Evolutionary conservation across 345 rosid species (phyloP).

Genomic region (Hibiscus syriacus): DNA sequence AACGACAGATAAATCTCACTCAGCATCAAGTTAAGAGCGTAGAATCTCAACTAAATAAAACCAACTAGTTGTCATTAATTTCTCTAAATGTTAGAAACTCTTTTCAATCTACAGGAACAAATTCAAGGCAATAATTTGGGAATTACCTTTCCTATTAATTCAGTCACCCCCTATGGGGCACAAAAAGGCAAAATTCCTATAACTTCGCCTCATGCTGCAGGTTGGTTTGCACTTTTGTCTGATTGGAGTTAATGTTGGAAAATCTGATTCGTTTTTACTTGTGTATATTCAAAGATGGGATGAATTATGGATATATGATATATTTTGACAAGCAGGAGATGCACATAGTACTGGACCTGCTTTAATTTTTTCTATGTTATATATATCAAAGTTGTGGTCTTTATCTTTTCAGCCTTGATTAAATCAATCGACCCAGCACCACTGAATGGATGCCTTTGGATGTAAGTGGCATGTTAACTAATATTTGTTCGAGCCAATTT

Average conservation of each 20-base stretch:
- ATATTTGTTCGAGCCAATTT: background rate
- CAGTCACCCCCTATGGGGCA: background rate
- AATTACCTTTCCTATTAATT: background rate
- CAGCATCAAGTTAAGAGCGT: too few relatives aligned
- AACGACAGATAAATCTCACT: conserved; percentile 10
- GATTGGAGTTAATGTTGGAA: background rate
- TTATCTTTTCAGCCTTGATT: too few relatives aligned
- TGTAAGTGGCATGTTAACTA: conserved; percentile 8
- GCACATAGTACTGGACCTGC: background rate
- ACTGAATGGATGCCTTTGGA: conserved; percentile 7
- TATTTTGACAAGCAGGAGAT: background rate
- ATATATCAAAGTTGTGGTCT: background rate
- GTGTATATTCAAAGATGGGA: background rate
- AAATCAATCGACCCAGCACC: background rate
- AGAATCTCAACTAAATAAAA: background rate
- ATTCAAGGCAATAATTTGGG: background rate
- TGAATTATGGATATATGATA: background rate
- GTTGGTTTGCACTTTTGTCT: conserved; percentile 1
- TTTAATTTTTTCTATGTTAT: background rate
- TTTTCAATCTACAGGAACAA: conserved; percentile 11
- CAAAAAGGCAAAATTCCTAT: background rate
- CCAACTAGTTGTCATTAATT: background rate
- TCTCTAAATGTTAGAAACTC: background rate
- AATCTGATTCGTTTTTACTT: background rate
- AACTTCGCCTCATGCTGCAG: conserved; percentile 10